A percentile compares a stretch with the other conserved stretches of the same genome.
These are phyloP conservation scores for Fusarium sp. DNA, from an alignment of 2,329 filamentous ascomycete genomes.

Conservation along the genomic window DNA sequence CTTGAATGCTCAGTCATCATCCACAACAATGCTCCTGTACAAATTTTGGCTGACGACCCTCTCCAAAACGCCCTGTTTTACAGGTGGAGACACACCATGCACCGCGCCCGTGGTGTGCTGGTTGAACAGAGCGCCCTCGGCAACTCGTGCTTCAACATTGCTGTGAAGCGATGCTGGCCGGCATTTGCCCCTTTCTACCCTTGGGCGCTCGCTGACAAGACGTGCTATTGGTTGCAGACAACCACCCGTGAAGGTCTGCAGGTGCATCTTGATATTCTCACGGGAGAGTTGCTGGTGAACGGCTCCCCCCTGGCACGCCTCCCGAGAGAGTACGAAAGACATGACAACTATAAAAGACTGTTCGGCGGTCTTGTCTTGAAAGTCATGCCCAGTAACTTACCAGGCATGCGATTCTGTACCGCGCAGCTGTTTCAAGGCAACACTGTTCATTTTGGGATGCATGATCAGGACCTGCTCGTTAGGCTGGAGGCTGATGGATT, in stretches of 20 bases:
- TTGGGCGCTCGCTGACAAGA: constrained; percentile 3
- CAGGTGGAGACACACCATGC: constrained; percentile 16
- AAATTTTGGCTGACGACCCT: no score
- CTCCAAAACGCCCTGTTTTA: constrained; percentile 6
- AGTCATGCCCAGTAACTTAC: constrained; percentile 28
- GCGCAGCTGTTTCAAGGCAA: constrained; percentile 46
- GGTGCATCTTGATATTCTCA: constrained; percentile 21
- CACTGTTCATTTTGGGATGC: constrained; percentile 44
- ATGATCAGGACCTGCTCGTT: constrained; percentile 52
- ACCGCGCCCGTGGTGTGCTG: constrained; percentile 4
- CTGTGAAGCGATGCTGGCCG: constrained; percentile 26
- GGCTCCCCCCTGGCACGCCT: constrained; percentile 22
- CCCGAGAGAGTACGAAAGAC: not conserved
- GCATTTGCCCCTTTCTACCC: not conserved
- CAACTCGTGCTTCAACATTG: constrained; percentile 16
- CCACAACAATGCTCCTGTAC: constrained; percentile 1
- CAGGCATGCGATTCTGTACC: constrained; percentile 53
- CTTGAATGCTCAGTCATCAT: constrained; percentile 21
- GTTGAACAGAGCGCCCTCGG: rapidly evolving
- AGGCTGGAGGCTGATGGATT: constrained; percentile 25
- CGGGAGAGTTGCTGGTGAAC: constrained; percentile 17
- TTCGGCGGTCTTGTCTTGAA: constrained; percentile 25
- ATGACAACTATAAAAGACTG: constrained; percentile 9
- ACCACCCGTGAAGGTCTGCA: not conserved
- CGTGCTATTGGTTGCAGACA: constrained; percentile 25